Evolutionary conservation across 345 rosid species (phyloP), one percentile per base, ranked within the genome.

Genomic region (Populus ilicifolia): DNA sequence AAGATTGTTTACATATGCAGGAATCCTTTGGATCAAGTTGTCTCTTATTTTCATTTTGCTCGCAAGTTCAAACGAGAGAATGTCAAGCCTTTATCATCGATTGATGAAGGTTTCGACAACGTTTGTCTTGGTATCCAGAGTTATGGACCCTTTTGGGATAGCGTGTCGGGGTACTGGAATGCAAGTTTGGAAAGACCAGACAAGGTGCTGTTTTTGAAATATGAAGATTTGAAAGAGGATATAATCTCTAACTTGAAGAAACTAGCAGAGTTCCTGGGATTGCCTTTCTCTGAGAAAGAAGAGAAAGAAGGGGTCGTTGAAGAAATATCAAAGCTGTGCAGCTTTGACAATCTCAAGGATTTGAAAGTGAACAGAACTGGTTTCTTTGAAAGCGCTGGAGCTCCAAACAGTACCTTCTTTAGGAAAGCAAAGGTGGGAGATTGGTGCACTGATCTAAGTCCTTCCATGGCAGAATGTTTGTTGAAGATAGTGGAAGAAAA

Each of bases 61-160:
- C 78, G 50, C 70, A 78, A 77, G 30, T 39, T 81, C 35, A 75
- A 41, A 61, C 44, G 82, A 4, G 83, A 66, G 14, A 27, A 9
- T 27, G 2, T 70, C 7, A 14, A 44, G 50, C 78, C 77, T 25
- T 35, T 48, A 10, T 27, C 81, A 29, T 23, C 79, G 14, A 14
- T 83, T 2, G 86, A 81, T 44, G 89, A 87, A 11, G 82, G 66
- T 25, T 85, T 87, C 6, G 68, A 83, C 4, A 81, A 46, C 18
- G 18, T 1, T 46, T 78, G 82, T 85, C 33, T 25, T 83, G 89
- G 30, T 35, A 54, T n/a, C 0, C 75, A 2, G 64, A 75, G 39
- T 83, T 63, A 12, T 66, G 88, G 86, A 7, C 88, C 86, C 9
- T 86, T 86, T 73, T 81, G 86, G 85, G 84, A 79, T 1, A 86